Conservation (phyloP, 2,329 filamentous ascomycete genomes). For the Pleurostoma richardsiae region DNA sequence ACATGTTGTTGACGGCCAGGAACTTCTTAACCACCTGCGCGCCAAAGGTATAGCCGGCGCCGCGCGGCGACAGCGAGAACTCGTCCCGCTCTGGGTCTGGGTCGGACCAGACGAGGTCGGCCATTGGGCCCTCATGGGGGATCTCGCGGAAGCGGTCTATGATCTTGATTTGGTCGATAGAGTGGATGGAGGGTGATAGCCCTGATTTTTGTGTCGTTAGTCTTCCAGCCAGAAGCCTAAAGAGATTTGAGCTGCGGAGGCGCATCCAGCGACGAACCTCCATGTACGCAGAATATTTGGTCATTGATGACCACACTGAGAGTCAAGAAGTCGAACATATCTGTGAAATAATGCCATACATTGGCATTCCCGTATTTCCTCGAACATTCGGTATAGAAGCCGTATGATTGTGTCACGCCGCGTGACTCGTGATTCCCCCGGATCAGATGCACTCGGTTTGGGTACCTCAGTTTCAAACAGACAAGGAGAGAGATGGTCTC, state of each 20-base stretch:
- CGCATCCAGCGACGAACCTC: conserved; percentile 48
- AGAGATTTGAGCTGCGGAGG: not conserved
- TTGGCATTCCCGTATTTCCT: conserved; percentile 98
- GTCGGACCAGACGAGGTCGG: conserved; percentile 98
- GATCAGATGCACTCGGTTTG: conserved; percentile 90
- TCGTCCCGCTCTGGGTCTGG: conserved; percentile 96
- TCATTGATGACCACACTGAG: conserved; percentile 97
- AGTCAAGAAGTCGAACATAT: conserved; percentile 99
- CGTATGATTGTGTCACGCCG: conserved; percentile 97
- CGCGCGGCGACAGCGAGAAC: conserved; percentile 88
- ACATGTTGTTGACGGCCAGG: conserved; percentile 94
- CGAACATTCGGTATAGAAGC: conserved; percentile 97
- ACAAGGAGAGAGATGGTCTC: conserved; percentile 98
- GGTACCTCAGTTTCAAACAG: conserved; percentile 95
- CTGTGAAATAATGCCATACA: conserved; percentile 99
- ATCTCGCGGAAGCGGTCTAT: conserved; percentile 99
- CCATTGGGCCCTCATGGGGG: conserved; percentile 97
- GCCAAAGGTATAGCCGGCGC: conserved; percentile 95
- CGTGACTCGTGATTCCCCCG: conserved; percentile 97
- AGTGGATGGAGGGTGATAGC: conserved; percentile 86
- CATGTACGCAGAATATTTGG: conserved; percentile 98
- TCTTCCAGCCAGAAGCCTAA: not conserved
- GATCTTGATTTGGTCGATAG: conserved; percentile 98
- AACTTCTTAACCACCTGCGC: conserved; percentile 98
- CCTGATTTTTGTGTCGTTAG: conserved; percentile 39